Evolutionary conservation across 148 eudicot species (phyloP), one percentile per base, ranked within the genome.

Genomic region (Rhododendron williamsianum): DNA sequence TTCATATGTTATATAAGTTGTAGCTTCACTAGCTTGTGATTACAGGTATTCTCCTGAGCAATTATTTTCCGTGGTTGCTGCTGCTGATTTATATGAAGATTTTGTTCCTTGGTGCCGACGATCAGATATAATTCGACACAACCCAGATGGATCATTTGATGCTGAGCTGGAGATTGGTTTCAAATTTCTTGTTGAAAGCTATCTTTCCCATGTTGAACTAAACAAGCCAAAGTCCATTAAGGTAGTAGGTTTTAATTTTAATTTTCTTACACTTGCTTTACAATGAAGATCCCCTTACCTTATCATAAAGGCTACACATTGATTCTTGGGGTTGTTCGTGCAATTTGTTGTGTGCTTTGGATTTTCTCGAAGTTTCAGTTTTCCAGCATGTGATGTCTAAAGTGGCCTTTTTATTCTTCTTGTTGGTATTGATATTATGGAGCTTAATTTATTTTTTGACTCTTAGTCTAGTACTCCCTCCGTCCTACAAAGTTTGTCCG

Each of bases 61-160:
- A 89, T 85, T 96, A 83, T 94, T 84, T 92, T 93, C 96, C 49
- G 99, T 96, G 86, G 98, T 96, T 91, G 97, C 94, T 89, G 95
- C 94, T 91, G 99, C 93, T 80, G 99, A 96, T 89, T 76, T 96
- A 86, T 96, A 96, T 84, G 90, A 92, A 87, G 98, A 93, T 90
- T 96, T 96, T 87, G 89, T 95, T 67, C 99, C 97, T 13, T 96
- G 99, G 99, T 93, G 98, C 88, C 94, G 91, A 84, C 89, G 98
- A 87, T 96, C 98, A 48, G 92, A 94, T 56, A 91, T 96, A 82
- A 45, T 94, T 83, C 88, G 86, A 1, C 95, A 85, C 46, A 65
- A 88, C 48, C 96, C 95, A 71, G 97, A 94, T 93, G 99, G 97
- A 81, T 92, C 95, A 48, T 92, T 96, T 90, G 98, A 96, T 89